These are phyloP conservation scores for Stachybotrys echinatus DNA, from an alignment of 2,329 filamentous ascomycete species.

Conservation along the genomic window DNA sequence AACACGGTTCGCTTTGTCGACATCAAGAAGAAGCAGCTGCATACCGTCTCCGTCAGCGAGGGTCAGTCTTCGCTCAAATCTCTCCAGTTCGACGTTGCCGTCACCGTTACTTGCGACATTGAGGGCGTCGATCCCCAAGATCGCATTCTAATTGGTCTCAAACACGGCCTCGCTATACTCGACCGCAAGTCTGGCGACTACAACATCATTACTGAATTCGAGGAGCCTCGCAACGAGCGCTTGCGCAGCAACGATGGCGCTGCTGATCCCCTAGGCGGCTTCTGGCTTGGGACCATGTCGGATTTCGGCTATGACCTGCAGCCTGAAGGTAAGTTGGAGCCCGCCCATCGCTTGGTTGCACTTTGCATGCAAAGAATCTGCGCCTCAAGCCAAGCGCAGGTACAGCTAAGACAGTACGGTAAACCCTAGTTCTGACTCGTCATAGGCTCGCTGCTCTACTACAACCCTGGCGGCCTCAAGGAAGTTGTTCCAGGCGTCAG, in stretches of 20 bases:
- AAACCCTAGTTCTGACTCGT: neutral
- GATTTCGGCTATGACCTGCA: conserved; percentile 58
- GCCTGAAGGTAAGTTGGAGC: conserved; percentile 47
- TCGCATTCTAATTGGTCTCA: conserved; percentile 72
- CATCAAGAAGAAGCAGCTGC: conserved; percentile 71
- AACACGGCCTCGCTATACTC: conserved; percentile 75
- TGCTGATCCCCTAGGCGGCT: conserved; percentile 72
- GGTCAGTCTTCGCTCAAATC: conserved; percentile 61
- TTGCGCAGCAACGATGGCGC: conserved; percentile 77
- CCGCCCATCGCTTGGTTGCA: neutral
- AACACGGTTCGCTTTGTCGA: conserved; percentile 74
- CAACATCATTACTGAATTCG: conserved; percentile 47
- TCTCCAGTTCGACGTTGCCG: conserved; percentile 46
- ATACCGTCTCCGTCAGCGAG: conserved; percentile 61
- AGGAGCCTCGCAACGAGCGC: conserved; percentile 39
- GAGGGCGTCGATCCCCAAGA: conserved; percentile 55
- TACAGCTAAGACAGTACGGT: too few relatives aligned
- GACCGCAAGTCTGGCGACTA: conserved; percentile 55
- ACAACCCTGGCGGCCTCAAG: neutral
- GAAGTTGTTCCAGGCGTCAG: conserved; percentile 43
- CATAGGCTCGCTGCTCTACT: conserved; percentile 1
- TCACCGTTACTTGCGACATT: conserved; percentile 74
- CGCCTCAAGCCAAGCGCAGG: too few relatives aligned
- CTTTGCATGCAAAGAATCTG: too few relatives aligned
- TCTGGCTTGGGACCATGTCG: conserved; percentile 85